Evolutionary conservation across 148 eudicot genomes (phyloP).

Genomic region (Spergularia marina): DNA sequence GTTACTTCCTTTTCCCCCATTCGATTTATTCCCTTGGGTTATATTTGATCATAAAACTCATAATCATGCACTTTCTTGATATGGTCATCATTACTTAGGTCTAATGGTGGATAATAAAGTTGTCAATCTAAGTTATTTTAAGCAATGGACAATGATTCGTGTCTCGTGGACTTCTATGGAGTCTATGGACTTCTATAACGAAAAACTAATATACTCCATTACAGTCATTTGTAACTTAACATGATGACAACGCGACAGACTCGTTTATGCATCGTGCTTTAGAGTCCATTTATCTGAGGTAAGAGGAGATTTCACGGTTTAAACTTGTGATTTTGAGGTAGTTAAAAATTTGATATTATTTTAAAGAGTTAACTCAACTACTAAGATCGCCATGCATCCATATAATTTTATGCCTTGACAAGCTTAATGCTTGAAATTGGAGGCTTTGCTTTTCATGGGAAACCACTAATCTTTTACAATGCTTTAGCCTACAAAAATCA

Average conservation of each 20-base stretch:
- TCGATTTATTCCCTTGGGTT: slow-evolving; percentile 17
- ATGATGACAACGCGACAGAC: no score
- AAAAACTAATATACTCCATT: no score
- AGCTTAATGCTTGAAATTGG: neutral
- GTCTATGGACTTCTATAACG: neutral
- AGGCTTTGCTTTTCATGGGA: slow-evolving; percentile 27
- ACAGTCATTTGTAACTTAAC: no score
- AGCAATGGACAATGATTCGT: neutral
- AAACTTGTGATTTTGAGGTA: no score
- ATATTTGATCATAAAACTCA: slow-evolving; percentile 19
- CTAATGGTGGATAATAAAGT: slow-evolving; percentile 18
- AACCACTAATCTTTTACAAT: slow-evolving; percentile 9
- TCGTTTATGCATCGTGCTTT: no score
- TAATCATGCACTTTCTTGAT: slow-evolving; percentile 24
- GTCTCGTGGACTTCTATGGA: neutral
- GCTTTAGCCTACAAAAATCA: slow-evolving; percentile 7
- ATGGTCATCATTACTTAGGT: slow-evolving; percentile 20
- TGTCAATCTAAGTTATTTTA: neutral
- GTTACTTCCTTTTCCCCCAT: slow-evolving; percentile 1
- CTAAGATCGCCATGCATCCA: no score
- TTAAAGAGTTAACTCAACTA: no score
- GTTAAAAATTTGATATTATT: no score
- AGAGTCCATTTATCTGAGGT: no score
- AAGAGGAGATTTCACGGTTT: no score
- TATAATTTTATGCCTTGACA: no score